Conservation (phyloP, 495 filamentous ascomycete genomes). For the Hypoxylon rickii region DNA sequence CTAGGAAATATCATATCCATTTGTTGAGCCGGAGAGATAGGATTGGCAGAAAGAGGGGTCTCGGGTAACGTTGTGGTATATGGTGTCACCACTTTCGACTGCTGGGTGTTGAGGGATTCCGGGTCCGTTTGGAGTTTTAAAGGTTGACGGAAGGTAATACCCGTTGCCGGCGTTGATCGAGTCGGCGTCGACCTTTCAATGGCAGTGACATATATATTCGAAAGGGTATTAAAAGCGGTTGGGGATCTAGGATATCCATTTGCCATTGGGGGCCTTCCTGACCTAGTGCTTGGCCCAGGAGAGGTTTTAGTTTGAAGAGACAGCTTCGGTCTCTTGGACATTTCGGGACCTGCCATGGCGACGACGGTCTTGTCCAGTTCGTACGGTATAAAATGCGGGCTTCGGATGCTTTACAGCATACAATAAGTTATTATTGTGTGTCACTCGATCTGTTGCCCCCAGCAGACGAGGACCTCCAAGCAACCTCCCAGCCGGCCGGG, state of each 20-base stretch:
- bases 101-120: constrained; percentile 30
- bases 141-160: constrained; percentile 48
- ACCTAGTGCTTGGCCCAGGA: constrained; percentile 32
- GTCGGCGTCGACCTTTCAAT: constrained; percentile 65
- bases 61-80: constrained; percentile 49
- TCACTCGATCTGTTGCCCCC: constrained; percentile 15
- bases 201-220: constrained; percentile 74
- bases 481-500: constrained; percentile 24
- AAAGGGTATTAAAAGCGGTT: constrained; percentile 80
- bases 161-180: constrained; percentile 45
- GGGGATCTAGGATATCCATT: constrained; percentile 68
- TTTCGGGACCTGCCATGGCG: constrained; percentile 27
- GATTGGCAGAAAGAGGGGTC: constrained; percentile 50
- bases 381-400: neutral
- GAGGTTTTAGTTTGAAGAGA: constrained; percentile 70
- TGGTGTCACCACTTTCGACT: constrained; percentile 43
- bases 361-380: constrained; percentile 1
- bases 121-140: constrained; percentile 52
- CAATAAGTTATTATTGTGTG: constrained; percentile 14
- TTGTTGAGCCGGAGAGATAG: constrained; percentile 45
- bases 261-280: constrained; percentile 40
- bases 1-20: constrained; percentile 49
- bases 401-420: constrained; percentile 2
- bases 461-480: constrained; percentile 22
- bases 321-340: constrained; percentile 70